A percentile compares a stretch with the other conserved stretches of the same genome.
These are phyloP conservation scores for Coemansia sp. DNA, from an alignment of 192 early-diverging fungal genomes.

Conservation along the genomic window DNA sequence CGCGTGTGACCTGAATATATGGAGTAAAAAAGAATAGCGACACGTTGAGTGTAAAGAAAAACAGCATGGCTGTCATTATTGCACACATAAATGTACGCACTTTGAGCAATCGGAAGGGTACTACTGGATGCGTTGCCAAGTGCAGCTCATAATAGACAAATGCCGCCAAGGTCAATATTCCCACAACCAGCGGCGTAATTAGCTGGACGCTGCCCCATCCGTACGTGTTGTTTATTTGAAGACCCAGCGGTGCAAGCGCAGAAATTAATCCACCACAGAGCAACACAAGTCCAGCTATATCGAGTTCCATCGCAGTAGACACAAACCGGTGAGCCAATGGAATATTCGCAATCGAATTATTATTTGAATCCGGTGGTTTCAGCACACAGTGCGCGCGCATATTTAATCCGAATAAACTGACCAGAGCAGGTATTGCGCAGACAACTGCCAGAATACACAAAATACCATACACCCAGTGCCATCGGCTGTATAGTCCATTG, in stretches of 20 bases:
- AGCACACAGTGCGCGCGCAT: background rate
- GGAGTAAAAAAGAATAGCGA: constrained; percentile 44
- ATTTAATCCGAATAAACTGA: constrained; percentile 17
- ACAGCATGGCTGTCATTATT: constrained; percentile 30
- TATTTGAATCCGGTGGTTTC: background rate
- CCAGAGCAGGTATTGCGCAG: constrained; percentile 26
- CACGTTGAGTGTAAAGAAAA: constrained; percentile 44
- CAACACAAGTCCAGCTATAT: constrained; percentile 26
- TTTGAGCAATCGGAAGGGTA: constrained; percentile 35
- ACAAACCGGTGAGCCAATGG: constrained; percentile 3
- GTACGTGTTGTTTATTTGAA: constrained; percentile 49
- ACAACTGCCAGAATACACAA: constrained; percentile 35
- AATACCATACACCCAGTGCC: constrained; percentile 51
- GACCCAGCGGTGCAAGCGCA: constrained; percentile 40
- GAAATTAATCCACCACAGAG: constrained; percentile 41
- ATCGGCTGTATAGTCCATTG: constrained; percentile 16
- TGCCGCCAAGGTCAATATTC: constrained; percentile 19
- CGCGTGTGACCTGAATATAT: constrained; percentile 43
- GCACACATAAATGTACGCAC: constrained; percentile 43
- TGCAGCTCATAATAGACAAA: constrained; percentile 59
- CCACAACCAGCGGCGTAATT: constrained; percentile 48
- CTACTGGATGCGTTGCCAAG: constrained; percentile 63
- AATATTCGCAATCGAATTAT: background rate
- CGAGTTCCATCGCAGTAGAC: constrained; percentile 25
- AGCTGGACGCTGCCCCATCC: constrained; percentile 57